Conservation (phyloP, 2,329 filamentous ascomycete species). For the Aureobasidium mangrovei region DNA sequence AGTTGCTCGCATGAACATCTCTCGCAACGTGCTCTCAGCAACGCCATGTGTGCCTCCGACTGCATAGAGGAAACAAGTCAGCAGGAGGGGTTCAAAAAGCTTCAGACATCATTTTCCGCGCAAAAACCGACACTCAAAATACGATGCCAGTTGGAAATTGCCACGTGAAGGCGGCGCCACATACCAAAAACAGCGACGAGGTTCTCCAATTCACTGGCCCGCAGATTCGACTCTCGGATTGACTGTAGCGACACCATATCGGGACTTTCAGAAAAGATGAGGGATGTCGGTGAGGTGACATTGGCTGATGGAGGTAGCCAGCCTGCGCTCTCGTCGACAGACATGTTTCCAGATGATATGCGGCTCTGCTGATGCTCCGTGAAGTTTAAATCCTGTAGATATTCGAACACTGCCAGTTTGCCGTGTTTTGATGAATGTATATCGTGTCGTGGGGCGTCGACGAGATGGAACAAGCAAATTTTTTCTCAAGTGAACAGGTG, state of each 20-base stretch:
- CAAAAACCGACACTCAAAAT: neutral
- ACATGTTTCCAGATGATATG: neutral
- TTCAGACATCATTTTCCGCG: too few relatives aligned
- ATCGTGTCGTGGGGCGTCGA: too few relatives aligned
- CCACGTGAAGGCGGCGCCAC: neutral
- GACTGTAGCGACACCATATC: constrained; percentile 20
- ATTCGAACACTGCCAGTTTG: too few relatives aligned
- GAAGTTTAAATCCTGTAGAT: too few relatives aligned
- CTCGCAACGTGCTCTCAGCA: constrained; percentile 34
- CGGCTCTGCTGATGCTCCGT: too few relatives aligned
- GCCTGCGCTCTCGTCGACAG: constrained; percentile 2
- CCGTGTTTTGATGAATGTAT: too few relatives aligned
- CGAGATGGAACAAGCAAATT: too few relatives aligned
- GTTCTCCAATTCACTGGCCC: constrained; percentile 22
- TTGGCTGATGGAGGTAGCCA: constrained; percentile 4
- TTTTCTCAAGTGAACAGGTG: too few relatives aligned
- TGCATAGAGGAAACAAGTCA: neutral
- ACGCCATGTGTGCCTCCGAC: constrained; percentile 39
- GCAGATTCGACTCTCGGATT: constrained; percentile 26
- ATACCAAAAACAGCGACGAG: constrained; percentile 28
- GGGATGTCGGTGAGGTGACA: constrained; percentile 11
- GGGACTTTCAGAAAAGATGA: constrained; percentile 16
- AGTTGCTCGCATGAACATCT: constrained; percentile 32
- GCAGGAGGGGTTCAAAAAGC: neutral
- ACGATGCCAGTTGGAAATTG: neutral